Evolutionary conservation across 2,329 filamentous ascomycete genomes (phyloP).

Genomic region (Alternaria novae-zelandiae): DNA sequence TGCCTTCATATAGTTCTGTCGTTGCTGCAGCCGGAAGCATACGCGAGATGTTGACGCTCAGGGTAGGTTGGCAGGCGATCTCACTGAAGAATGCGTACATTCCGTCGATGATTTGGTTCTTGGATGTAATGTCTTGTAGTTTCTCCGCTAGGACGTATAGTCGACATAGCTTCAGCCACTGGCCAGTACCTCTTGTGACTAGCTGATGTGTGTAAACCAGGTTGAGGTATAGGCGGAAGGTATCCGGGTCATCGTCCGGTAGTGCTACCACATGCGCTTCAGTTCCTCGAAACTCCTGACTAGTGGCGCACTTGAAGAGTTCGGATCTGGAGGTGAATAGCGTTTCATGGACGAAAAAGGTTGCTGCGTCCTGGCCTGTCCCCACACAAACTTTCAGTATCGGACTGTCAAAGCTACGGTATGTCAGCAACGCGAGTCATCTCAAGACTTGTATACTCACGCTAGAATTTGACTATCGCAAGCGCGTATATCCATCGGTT

Average conservation of each 20-base stretch:
- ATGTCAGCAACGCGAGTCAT: too few species aligned
- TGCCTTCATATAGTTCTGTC: not conserved
- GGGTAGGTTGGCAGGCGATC: not conserved
- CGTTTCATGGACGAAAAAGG: fast-evolving
- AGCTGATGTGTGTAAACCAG: not conserved
- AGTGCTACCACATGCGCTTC: not conserved
- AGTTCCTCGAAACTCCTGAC: not conserved
- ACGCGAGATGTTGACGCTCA: too few species aligned
- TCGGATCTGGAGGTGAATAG: not conserved
- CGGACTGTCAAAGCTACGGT: not conserved
- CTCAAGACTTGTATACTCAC: too few species aligned
- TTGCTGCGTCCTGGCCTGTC: fast-evolving
- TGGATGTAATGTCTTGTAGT: not conserved
- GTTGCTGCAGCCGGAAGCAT: not conserved
- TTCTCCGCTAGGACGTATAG: not conserved
- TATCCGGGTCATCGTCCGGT: fast-evolving
- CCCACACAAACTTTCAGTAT: not conserved
- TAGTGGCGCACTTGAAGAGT: not conserved
- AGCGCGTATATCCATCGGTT: too few species aligned
- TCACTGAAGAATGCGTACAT: not conserved
- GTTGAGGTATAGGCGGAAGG: not conserved
- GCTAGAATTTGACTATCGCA: not conserved
- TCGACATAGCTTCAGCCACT: not conserved
- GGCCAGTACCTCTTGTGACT: fast-evolving
- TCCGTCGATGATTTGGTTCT: not conserved